Conservation (phyloP, 2,329 filamentous ascomycete genomes). For the Colletotrichum tanaceti region DNA sequence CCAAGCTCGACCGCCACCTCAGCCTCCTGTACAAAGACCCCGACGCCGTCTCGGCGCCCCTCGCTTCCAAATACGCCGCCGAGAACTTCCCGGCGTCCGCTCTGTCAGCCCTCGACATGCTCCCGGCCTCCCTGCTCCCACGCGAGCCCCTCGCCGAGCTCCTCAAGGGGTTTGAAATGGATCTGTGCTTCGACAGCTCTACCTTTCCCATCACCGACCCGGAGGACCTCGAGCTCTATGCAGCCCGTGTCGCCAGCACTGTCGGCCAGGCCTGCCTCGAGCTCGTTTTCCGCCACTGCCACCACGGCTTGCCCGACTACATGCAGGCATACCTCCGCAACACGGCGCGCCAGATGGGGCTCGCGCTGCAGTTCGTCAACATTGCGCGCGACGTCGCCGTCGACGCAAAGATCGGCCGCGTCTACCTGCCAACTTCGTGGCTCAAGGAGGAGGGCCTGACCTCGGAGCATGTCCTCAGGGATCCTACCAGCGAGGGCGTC, state of each 20-base stretch:
- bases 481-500: slow-evolving; percentile 59
- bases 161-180: slow-evolving; percentile 75
- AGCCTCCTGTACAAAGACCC: slow-evolving; percentile 60
- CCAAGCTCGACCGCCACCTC: slow-evolving; percentile 68
- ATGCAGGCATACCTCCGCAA: slow-evolving; percentile 59
- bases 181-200: slow-evolving; percentile 64
- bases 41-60: slow-evolving; percentile 40
- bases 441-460: slow-evolving; percentile 67
- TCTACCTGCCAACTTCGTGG: slow-evolving; percentile 76
- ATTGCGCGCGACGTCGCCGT: slow-evolving; percentile 79
- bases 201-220: slow-evolving; percentile 69
- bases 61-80: slow-evolving; percentile 51
- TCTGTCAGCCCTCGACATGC: slow-evolving; percentile 66
- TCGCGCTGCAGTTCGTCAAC: slow-evolving; percentile 81
- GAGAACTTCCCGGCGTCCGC: slow-evolving; percentile 64
- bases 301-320: slow-evolving; percentile 46
- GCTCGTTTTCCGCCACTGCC: slow-evolving; percentile 71
- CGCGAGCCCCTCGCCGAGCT: slow-evolving; percentile 71
- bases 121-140: slow-evolving; percentile 69
- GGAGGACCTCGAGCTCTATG: slow-evolving; percentile 70
- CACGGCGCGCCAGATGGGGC: slow-evolving; percentile 74
- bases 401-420: slow-evolving; percentile 73
- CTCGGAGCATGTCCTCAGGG: slow-evolving; percentile 64
- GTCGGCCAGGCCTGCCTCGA: slow-evolving; percentile 76
- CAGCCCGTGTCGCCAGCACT: slow-evolving; percentile 76